Conservation (phyloP, 345 rosid genomes). For the Gynandropsis gynandra region DNA sequence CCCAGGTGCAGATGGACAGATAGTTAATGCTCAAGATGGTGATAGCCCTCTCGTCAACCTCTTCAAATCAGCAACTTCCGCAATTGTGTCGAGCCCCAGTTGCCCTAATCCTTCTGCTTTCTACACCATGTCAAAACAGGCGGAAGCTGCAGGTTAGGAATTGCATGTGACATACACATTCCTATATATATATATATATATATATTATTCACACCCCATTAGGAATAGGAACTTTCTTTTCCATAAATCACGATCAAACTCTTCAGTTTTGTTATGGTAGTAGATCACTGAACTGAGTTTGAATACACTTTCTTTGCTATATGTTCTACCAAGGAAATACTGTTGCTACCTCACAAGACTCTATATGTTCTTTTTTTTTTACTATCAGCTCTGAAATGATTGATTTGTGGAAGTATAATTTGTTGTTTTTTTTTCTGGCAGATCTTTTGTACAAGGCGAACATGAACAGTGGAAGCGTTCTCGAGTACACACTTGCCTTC, state of each 20-base stretch:
- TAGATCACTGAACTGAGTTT: neutral
- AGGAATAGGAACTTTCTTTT: neutral
- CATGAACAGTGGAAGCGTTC: constrained; percentile 79
- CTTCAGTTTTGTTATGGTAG: neutral
- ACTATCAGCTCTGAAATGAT: neutral
- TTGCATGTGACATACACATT: neutral
- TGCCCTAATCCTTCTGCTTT: constrained; percentile 77
- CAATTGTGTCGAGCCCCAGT: constrained; percentile 63
- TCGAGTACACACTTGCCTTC: constrained; percentile 97
- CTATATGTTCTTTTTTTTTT: neutral
- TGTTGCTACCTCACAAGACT: constrained; percentile 3
- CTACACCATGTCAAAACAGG: constrained; percentile 92
- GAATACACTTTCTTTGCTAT: neutral
- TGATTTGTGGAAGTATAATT: constrained; percentile 1
- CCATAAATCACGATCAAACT: neutral
- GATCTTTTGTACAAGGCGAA: constrained; percentile 96
- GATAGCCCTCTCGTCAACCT: constrained; percentile 84
- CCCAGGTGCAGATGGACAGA: constrained; percentile 85
- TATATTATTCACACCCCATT: neutral
- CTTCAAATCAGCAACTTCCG: constrained; percentile 76
- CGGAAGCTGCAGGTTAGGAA: constrained; percentile 92
- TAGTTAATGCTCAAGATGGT: constrained; percentile 69
- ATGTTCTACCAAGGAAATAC: neutral
- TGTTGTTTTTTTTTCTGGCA: constrained; percentile 29
- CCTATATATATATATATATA: neutral